A percentile compares a stretch with the other conserved stretches of the same genome.
phyloP scores from a whole-genome alignment of 345 rosid species.

The Acer campestre region DNA sequence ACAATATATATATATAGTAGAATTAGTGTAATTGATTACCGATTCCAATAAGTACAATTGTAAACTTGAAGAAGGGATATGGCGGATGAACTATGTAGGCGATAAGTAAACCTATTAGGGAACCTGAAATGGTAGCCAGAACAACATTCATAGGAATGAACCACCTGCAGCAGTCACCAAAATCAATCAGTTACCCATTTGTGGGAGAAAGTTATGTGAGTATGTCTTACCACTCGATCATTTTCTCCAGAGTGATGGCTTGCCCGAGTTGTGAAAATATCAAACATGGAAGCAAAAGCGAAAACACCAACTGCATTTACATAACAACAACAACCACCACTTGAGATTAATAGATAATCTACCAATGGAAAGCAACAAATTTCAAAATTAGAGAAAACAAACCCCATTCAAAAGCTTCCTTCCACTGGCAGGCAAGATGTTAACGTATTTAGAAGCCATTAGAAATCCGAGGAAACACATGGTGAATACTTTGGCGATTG shows the following conservation, averaged over 20 bases:
- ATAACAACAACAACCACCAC: background rate
- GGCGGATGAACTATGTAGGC: slow-evolving; percentile 81
- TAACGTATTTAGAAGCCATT: slow-evolving; percentile 95
- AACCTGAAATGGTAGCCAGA: slow-evolving; percentile 71
- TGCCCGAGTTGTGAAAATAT: slow-evolving; percentile 98
- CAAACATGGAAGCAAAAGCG: slow-evolving; percentile 96
- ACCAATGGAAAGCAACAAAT: too few relatives aligned
- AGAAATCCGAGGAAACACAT: slow-evolving; percentile 93
- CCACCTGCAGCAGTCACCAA: slow-evolving; percentile 66
- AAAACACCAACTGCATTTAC: slow-evolving; percentile 77
- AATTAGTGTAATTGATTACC: slow-evolving; percentile 42
- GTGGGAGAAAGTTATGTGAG: background rate
- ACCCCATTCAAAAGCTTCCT: slow-evolving; percentile 96
- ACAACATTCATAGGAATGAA: slow-evolving; percentile 91
- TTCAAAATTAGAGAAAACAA: background rate
- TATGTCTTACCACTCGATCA: slow-evolving; percentile 73
- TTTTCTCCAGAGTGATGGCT: slow-evolving; percentile 79
- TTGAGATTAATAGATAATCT: background rate
- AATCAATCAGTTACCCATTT: background rate
- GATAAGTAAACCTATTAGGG: slow-evolving; percentile 69
- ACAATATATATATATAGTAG: too few relatives aligned
- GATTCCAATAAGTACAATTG: slow-evolving; percentile 81
- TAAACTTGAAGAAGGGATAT: slow-evolving; percentile 92
- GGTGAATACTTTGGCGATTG: slow-evolving; percentile 96
- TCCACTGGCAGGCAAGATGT: slow-evolving; percentile 90